Evolutionary conservation across 1,139 yeast genomes (phyloP).

Genomic region (Magnusiomyces magnusii): DNA sequence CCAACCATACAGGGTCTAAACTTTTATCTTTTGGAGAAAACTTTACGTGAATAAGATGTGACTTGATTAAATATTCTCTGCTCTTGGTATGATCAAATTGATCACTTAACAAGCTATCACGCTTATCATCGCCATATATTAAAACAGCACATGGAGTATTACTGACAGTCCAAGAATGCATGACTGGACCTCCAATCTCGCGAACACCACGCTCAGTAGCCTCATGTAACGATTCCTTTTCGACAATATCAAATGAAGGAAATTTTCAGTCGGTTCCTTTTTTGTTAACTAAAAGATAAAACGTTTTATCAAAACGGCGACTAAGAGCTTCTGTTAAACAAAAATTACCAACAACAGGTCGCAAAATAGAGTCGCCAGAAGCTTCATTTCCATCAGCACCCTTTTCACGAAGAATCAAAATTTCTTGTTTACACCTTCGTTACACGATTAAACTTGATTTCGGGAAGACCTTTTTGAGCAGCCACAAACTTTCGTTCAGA

Average conservation of each 20-base stretch:
- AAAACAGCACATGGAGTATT: conserved; percentile 72
- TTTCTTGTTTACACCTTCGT: conserved; percentile 70
- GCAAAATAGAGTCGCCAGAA: conserved; percentile 47
- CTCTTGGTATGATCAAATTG: conserved; percentile 5
- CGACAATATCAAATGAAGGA: conserved; percentile 54
- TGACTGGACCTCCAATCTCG: conserved; percentile 60
- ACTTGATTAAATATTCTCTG: conserved; percentile 68
- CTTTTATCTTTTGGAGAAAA: conserved; percentile 45
- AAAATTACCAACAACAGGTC: conserved; percentile 64
- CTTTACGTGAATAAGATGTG: conserved; percentile 81
- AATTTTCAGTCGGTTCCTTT: conserved; percentile 56
- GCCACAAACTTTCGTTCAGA: conserved; percentile 75
- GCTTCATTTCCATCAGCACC: conserved; percentile 39
- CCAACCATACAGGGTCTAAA: conserved; percentile 72
- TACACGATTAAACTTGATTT: conserved; percentile 82
- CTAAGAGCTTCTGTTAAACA: conserved; percentile 76
- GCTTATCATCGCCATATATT: conserved; percentile 18
- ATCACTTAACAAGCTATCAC: not conserved
- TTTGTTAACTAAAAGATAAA: conserved; percentile 66
- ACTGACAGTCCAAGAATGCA: conserved; percentile 87
- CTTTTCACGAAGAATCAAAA: conserved; percentile 56
- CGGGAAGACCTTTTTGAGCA: conserved; percentile 77
- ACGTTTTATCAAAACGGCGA: conserved; percentile 69
- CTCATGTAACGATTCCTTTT: conserved; percentile 51
- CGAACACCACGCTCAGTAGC: conserved; percentile 72